These are phyloP conservation scores for Leccinum broughii DNA, from an alignment of 768 basidiomycete species.

Conservation along the genomic window DNA sequence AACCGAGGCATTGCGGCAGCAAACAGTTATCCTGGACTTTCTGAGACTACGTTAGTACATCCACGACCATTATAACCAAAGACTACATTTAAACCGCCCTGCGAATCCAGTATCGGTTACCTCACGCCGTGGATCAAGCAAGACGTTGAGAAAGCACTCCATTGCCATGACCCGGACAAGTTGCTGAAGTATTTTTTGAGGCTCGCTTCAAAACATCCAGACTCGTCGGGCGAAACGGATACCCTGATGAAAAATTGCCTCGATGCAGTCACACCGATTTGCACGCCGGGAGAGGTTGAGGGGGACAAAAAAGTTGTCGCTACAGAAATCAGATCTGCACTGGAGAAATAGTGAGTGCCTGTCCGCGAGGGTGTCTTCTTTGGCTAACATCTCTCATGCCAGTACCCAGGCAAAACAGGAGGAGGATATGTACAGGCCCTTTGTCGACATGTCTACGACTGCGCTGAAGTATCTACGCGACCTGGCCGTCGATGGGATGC, in stretches of 20 bases:
- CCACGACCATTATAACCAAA: not conserved
- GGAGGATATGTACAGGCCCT: not conserved
- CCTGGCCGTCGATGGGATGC: not conserved
- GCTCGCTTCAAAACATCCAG: not conserved
- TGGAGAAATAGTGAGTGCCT: not conserved
- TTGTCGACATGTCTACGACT: not conserved
- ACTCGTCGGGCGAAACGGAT: not conserved
- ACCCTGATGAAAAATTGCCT: not conserved
- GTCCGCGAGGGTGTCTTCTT: not conserved
- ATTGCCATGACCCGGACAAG: not conserved
- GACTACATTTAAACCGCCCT: not conserved
- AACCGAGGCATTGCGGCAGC: not conserved
- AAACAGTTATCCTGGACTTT: not conserved
- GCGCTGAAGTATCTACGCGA: not conserved
- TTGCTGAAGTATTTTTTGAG: not conserved
- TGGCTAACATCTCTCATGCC: not conserved
- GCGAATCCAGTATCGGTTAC: not conserved
- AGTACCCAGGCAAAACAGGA: not conserved
- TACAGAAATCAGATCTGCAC: not conserved
- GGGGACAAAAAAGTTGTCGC: not conserved
- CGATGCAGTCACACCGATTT: not conserved
- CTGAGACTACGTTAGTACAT: not conserved
- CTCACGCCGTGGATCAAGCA: not conserved
- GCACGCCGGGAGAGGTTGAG: not conserved
- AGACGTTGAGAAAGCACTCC: not conserved